Percentiles rank a stretch among this genome's conserved stretches.
Evolutionary conservation across 352 stramenopile genomes (phyloP).

Genomic region (Globisporangium ultimum): DNA sequence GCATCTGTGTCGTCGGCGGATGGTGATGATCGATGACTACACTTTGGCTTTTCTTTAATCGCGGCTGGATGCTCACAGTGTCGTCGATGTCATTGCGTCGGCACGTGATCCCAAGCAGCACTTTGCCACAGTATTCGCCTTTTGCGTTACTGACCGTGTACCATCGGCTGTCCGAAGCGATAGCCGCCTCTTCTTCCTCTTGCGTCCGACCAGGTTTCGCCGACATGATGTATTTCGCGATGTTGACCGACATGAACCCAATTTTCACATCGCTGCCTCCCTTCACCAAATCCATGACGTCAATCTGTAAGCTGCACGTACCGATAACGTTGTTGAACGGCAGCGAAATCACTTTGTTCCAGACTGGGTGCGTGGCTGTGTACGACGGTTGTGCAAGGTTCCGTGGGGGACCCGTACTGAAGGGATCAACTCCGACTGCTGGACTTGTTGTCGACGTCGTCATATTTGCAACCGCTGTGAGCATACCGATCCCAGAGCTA

Average conservation of each 20-base stretch:
- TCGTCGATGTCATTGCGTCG: constrained; percentile 29
- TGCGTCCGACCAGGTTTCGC: constrained; percentile 16
- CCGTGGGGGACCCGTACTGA: constrained; percentile 54
- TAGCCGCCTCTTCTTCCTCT: constrained; percentile 66
- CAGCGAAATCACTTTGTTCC: constrained; percentile 77
- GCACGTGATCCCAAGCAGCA: constrained; percentile 80
- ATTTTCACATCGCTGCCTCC: constrained; percentile 43
- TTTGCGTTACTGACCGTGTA: constrained; percentile 85
- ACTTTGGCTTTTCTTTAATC: constrained; percentile 74
- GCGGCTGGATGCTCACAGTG: constrained; percentile 33
- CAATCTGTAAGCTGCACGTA: constrained; percentile 70
- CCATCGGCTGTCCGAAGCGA: constrained; percentile 74
- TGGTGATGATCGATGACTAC: constrained; percentile 71
- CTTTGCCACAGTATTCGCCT: constrained; percentile 84
- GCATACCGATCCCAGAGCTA: constrained; percentile 50
- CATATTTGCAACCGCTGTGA: constrained; percentile 38
- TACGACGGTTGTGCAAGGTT: constrained; percentile 59
- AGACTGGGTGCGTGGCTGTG: constrained; percentile 68
- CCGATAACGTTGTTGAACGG: constrained; percentile 76
- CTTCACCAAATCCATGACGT: constrained; percentile 60
- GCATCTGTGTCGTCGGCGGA: constrained; percentile 65
- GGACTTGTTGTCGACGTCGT: constrained; percentile 31
- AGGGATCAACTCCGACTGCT: constrained; percentile 32
- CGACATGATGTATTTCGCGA: constrained; percentile 85
- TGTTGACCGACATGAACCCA: constrained; percentile 67